Evolutionary conservation across 2,329 filamentous ascomycete genomes (phyloP).

Genomic region (Aspergillus uvarum): DNA sequence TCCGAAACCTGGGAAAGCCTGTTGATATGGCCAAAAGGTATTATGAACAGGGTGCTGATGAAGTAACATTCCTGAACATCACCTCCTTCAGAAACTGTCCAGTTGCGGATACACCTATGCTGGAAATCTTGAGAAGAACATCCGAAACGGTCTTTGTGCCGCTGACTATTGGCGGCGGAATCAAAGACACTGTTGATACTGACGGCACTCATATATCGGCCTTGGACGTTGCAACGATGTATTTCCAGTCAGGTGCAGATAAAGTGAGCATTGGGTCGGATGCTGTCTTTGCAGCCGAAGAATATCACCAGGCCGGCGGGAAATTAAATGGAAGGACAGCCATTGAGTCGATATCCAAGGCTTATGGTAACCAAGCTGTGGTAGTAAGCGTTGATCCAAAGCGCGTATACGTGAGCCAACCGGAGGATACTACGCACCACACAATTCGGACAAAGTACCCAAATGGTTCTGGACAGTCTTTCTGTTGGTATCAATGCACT

Average conservation of each 20-base stretch:
- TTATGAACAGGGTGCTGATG: conserved; percentile 95
- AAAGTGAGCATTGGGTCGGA: conserved; percentile 97
- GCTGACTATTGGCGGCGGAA: conserved; percentile 91
- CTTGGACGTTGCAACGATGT: conserved; percentile 90
- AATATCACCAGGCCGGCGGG: conserved; percentile 73
- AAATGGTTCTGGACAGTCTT: conserved; percentile 73
- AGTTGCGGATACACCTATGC: conserved; percentile 88
- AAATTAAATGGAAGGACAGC: conserved; percentile 77
- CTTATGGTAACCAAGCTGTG: conserved; percentile 95
- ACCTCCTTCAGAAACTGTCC: conserved; percentile 96
- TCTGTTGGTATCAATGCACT: conserved; percentile 97
- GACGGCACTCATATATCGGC: conserved; percentile 85
- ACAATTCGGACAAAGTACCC: conserved; percentile 68
- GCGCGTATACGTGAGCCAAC: conserved; percentile 75
- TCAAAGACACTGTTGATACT: conserved; percentile 85
- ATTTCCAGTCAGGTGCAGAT: conserved; percentile 95
- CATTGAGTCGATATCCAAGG: conserved; percentile 90
- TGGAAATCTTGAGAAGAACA: conserved; percentile 83
- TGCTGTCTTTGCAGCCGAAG: conserved; percentile 87
- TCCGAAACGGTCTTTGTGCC: conserved; percentile 94
- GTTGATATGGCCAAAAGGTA: conserved; percentile 92
- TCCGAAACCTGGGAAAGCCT: conserved; percentile 94
- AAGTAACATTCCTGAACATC: conserved; percentile 97
- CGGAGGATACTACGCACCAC: conserved; percentile 69
- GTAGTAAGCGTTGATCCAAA: conserved; percentile 95